Evolutionary conservation across 192 early-diverging fungal genomes (phyloP).

Genomic region (Coemansia sp.): DNA sequence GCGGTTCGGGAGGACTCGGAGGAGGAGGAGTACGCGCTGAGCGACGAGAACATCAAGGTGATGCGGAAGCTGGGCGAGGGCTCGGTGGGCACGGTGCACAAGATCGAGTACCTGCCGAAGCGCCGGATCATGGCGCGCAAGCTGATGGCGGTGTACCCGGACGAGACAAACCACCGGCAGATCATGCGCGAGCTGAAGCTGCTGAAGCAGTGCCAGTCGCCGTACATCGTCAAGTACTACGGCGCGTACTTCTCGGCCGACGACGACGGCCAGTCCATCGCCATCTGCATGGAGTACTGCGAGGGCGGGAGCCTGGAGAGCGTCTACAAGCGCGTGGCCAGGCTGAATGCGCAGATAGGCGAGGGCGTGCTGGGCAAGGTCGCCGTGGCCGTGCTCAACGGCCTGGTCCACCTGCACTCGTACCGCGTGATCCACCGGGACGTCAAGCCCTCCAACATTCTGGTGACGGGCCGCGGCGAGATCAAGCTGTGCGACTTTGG

Average conservation of each 20-base stretch:
- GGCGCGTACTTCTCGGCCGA: slow-evolving; percentile 86
- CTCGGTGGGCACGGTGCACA: slow-evolving; percentile 88
- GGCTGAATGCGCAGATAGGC: slow-evolving; percentile 73
- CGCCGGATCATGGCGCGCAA: slow-evolving; percentile 90
- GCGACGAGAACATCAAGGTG: slow-evolving; percentile 69
- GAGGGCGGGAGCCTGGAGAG: slow-evolving; percentile 89
- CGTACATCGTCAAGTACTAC: slow-evolving; percentile 92
- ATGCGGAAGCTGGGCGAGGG: slow-evolving; percentile 85
- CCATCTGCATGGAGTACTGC: slow-evolving; percentile 97
- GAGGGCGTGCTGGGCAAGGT: slow-evolving; percentile 89
- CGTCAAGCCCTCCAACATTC: slow-evolving; percentile 97
- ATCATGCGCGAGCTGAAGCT: slow-evolving; percentile 91
- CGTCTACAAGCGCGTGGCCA: slow-evolving; percentile 75
- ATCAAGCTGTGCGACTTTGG: slow-evolving; percentile 99
- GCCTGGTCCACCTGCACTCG: slow-evolving; percentile 85
- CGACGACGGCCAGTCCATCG: slow-evolving; percentile 69
- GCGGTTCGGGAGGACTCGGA: slow-evolving; percentile 33
- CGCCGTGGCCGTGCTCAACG: slow-evolving; percentile 83
- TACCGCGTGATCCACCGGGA: slow-evolving; percentile 93
- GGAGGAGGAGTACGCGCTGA: slow-evolving; percentile 42
- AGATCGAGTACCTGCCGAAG: slow-evolving; percentile 74
- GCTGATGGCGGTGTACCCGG: slow-evolving; percentile 63
- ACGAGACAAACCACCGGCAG: slow-evolving; percentile 72
- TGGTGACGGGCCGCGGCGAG: slow-evolving; percentile 82
- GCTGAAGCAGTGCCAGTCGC: slow-evolving; percentile 83